A percentile compares a stretch with the other conserved stretches of the same genome.
phyloP scores from a whole-genome alignment of 495 filamentous ascomycete species.

The Penicillium malachiteum region DNA sequence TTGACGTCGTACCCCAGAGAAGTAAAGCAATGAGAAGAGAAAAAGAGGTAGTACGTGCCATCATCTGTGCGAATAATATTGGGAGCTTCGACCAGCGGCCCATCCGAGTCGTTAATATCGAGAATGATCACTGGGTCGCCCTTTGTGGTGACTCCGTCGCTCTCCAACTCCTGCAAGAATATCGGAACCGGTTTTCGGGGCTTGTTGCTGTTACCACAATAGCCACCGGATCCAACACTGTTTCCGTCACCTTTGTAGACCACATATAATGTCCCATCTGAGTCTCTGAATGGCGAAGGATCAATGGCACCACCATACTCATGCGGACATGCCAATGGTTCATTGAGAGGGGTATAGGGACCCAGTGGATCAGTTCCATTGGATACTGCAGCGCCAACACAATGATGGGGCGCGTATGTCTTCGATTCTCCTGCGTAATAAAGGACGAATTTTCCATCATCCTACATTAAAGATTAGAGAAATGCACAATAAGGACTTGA shows the following conservation, averaged over 20 bases:
- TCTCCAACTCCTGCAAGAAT: constrained; percentile 54
- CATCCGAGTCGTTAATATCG: constrained; percentile 52
- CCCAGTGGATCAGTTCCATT: constrained; percentile 36
- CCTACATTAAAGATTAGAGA: constrained; percentile 17
- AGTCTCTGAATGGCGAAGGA: constrained; percentile 50
- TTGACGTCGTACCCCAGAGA: constrained; percentile 53
- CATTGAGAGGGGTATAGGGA: constrained; percentile 45
- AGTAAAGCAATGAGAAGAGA: constrained; percentile 55
- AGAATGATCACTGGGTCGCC: constrained; percentile 52
- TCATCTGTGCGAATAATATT: constrained; percentile 42
- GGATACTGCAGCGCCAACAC: constrained; percentile 52
- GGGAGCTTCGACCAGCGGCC: constrained; percentile 61
- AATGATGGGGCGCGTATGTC: constrained; percentile 39
- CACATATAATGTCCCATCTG: constrained; percentile 50
- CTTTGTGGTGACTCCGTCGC: constrained; percentile 49
- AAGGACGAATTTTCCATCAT: constrained; percentile 50
- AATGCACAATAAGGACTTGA: too few species aligned
- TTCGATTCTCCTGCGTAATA: constrained; percentile 53
- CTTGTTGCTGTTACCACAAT: constrained; percentile 49
- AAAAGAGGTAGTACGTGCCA: constrained; percentile 58
- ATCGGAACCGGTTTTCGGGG: constrained; percentile 52
- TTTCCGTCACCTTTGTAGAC: constrained; percentile 64
- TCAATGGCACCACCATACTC: constrained; percentile 57
- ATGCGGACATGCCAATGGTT: constrained; percentile 48
- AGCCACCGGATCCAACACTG: constrained; percentile 53